Percentiles rank a stretch among this genome's conserved stretches.
Evolutionary conservation across 805 yeast genomes (phyloP).

Genomic region (Cyberlindnera maclurae): DNA sequence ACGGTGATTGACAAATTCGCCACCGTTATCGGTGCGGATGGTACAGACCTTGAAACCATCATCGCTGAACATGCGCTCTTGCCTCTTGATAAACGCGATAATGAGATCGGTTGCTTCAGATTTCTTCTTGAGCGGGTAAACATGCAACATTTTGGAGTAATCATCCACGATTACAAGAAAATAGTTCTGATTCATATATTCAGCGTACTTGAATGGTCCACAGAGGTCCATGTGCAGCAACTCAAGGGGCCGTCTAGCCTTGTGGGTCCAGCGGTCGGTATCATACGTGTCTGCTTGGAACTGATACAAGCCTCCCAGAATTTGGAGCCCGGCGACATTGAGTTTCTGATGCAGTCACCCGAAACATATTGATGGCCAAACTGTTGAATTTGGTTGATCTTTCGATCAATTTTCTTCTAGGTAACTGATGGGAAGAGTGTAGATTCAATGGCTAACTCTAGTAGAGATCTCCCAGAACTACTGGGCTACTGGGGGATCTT

Average conservation of each 20-base stretch:
- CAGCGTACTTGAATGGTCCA: neutral
- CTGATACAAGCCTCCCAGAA: too few relatives aligned
- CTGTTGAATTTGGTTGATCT: too few relatives aligned
- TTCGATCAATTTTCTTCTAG: too few relatives aligned
- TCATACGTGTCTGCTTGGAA: too few relatives aligned
- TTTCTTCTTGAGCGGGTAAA: neutral
- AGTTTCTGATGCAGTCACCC: too few relatives aligned
- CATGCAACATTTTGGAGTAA: neutral
- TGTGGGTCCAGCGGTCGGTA: too few relatives aligned
- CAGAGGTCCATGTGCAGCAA: neutral
- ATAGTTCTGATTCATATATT: neutral
- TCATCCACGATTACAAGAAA: neutral
- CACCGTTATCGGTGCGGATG: slow-evolving; percentile 2
- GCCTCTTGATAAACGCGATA: neutral
- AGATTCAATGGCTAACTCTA: too few relatives aligned
- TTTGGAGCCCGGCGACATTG: too few relatives aligned
- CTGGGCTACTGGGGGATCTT: too few relatives aligned
- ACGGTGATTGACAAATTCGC: neutral
- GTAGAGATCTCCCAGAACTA: too few relatives aligned
- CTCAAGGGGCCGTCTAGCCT: neutral
- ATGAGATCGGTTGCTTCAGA: neutral
- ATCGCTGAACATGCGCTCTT: neutral
- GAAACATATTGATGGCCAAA: too few relatives aligned
- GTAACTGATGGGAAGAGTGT: too few relatives aligned
- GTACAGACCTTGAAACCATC: neutral